These are phyloP conservation scores for Acanthamoeba triangularis DNA, from an alignment of 208 protist species.

Conservation along the genomic window DNA sequence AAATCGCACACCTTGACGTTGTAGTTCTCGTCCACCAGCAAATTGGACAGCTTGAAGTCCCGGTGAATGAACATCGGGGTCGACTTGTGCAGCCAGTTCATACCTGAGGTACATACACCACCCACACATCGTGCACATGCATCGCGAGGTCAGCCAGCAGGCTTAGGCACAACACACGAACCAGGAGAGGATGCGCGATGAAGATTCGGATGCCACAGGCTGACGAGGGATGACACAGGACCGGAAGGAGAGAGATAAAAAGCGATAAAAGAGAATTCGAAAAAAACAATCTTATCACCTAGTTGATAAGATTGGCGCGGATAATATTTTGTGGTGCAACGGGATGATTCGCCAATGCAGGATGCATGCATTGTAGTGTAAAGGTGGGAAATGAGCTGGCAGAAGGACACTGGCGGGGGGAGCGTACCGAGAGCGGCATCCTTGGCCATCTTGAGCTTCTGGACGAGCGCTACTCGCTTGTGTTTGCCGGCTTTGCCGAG, in stretches of 20 bases:
- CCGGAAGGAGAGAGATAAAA: no score
- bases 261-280: neutral
- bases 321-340: neutral
- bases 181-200: neutral
- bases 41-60: slow-evolving; percentile 85
- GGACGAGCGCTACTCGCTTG: neutral
- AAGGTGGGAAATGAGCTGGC: no score
- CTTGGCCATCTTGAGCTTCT: slow-evolving; percentile 64
- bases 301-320: no score
- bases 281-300: neutral
- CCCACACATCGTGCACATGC: no score
- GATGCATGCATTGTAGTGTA: neutral
- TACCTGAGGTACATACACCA: slow-evolving; percentile 35
- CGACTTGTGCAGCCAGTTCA: slow-evolving; percentile 86
- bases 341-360: no score
- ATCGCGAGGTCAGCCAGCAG: neutral
- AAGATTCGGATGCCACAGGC: no score
- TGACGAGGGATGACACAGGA: no score
- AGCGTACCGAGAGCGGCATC: slow-evolving; percentile 62
- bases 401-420: no score
- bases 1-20: slow-evolving; percentile 75
- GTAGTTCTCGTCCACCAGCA: slow-evolving; percentile 72
- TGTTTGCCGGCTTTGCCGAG: neutral
- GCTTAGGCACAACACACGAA: neutral
- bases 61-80: slow-evolving; percentile 88